Percentiles rank a stretch among this genome's conserved stretches.
Evolutionary conservation across 179 eudicot species (phyloP).

Genomic region (Heliamphora pulchella): DNA sequence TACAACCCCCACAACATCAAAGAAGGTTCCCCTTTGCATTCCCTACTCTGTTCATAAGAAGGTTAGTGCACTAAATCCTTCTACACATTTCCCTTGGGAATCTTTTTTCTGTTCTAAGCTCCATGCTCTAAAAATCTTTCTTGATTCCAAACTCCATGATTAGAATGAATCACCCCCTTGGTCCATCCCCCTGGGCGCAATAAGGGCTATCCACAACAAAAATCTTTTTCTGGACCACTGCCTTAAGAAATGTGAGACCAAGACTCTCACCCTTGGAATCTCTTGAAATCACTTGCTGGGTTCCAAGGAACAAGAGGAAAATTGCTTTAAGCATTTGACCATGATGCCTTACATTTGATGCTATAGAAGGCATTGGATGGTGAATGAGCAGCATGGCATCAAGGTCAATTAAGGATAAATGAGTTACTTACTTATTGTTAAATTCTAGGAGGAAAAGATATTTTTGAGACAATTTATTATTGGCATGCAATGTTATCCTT

Average conservation of each 20-base stretch:
- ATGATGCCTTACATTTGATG: background rate
- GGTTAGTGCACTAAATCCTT: background rate
- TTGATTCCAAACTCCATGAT: too few species aligned
- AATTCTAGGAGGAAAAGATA: background rate
- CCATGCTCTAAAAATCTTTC: background rate
- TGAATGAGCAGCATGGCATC: background rate
- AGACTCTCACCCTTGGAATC: background rate
- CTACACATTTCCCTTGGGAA: background rate
- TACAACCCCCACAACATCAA: background rate
- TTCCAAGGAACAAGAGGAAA: background rate
- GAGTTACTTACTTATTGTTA: background rate
- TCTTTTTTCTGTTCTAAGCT: background rate
- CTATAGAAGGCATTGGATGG: background rate
- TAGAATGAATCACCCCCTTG: too few species aligned
- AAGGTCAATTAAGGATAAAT: background rate
- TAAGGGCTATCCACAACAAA: too few species aligned
- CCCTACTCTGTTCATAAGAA: background rate
- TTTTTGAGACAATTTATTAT: background rate
- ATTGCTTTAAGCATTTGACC: background rate
- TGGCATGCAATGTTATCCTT: slow-evolving; percentile 1
- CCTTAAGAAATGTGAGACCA: background rate
- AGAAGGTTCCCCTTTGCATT: background rate
- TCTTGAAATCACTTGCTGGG: background rate
- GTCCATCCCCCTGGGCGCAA: too few species aligned
- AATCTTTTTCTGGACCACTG: background rate